Evolutionary conservation across 768 basidiomycete genomes (phyloP).

Genomic region (Strobilomyces dryophilus): DNA sequence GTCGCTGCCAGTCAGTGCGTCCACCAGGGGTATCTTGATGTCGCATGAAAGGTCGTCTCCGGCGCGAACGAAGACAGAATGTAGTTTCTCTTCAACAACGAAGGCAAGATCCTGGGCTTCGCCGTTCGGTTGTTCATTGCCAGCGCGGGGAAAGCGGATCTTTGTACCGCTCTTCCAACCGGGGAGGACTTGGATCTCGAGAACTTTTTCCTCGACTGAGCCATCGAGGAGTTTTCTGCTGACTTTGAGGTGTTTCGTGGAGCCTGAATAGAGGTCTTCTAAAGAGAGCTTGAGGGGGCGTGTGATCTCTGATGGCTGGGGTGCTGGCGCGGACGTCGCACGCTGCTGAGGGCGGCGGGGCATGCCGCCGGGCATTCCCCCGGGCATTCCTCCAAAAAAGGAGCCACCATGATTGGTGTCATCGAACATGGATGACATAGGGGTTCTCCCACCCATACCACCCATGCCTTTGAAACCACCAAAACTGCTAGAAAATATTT

Average conservation of each 20-base stretch:
- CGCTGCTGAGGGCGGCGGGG: conserved; percentile 40
- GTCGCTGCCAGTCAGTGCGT: conserved; percentile 66
- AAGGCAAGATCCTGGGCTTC: conserved; percentile 92
- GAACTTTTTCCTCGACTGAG: conserved; percentile 76
- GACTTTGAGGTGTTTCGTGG: conserved; percentile 86
- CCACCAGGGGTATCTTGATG: conserved; percentile 69
- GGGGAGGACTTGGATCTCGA: conserved; percentile 75
- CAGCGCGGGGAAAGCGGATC: conserved; percentile 82
- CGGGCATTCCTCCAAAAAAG: conserved; percentile 41
- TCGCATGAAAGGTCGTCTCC: conserved; percentile 73
- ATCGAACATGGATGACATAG: conserved; percentile 32
- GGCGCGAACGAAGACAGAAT: conserved; percentile 68
- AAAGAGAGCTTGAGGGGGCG: conserved; percentile 83
- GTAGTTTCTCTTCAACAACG: conserved; percentile 93
- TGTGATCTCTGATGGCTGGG: conserved; percentile 56
- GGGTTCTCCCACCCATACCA: conserved; percentile 23
- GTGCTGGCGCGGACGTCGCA: conserved; percentile 26
- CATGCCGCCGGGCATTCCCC: conserved; percentile 42
- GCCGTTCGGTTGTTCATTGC: conserved; percentile 68
- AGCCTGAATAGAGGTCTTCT: conserved; percentile 81
- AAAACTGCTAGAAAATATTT: conserved; percentile 46
- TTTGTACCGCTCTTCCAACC: conserved; percentile 98
- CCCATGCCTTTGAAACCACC: conserved; percentile 21
- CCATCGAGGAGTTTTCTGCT: conserved; percentile 71
- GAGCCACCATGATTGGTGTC: conserved; percentile 36